Evolutionary conservation across 1,284 basidiomycete species (phyloP), one percentile per base, ranked within the genome.

Genomic region (Thecaphora frezii): DNA sequence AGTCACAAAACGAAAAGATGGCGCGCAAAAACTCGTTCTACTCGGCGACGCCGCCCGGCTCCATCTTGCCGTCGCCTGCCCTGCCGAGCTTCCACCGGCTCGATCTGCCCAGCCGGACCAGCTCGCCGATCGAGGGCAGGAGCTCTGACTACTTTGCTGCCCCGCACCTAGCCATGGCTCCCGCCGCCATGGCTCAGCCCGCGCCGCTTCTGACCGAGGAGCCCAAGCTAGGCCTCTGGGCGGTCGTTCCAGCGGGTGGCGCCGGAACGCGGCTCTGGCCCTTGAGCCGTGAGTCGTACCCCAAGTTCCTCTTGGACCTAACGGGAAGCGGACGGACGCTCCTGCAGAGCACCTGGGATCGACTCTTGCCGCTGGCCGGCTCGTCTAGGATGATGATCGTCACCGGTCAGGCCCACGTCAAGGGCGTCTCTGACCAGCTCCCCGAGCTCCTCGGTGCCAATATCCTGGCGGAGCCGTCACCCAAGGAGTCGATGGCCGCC

Each of bases 181-280:
- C 45, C 25, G 42, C 51, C 4, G 45, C 48, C 22, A 26, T 56
- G 12, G 36, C 63, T 1, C 68, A 75, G 52, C 66, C 69, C 19
- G 64, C 55, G 9, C 73, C 73, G 9, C 33, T 68, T 13, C 58
- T 76, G 16, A 60, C 74, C 1, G 66, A 67, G n/a, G 62, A 73
- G 54, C 76, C 76, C 23, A 64, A 62, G 41, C 58, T 77, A 21
- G 69, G 67, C 19, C 67, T 78, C 23, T 78, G 76, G 76, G 70
- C 65, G 16, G 75, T 77, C 5, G 74, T 77, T 1, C 75, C 75
- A 19, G 75, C 75, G 39, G 75, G 75, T 30, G 76, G 76, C 25
- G 71, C 76, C 2, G 76, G 76, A 13, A 77, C 76, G 4, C 68
- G 76, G 45, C 69, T 77, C 28, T 77, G 76, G 76, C 76, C 76